Base-by-base conservation (phyloP, 2,329 filamentous ascomycete species). In the Alternaria sp. region DNA sequence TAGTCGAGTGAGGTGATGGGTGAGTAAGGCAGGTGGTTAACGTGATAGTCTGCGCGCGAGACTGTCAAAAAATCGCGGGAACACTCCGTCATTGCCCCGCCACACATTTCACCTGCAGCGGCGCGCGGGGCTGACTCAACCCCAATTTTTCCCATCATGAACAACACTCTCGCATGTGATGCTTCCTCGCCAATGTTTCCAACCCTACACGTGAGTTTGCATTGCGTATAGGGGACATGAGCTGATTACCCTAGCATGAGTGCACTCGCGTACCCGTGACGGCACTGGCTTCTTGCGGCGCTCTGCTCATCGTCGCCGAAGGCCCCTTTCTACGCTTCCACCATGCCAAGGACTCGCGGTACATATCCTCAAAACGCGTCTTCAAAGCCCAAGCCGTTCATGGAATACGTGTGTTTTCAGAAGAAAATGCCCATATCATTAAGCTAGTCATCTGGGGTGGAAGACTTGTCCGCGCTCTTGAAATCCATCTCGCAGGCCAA, bases 301-400 rank as follows among this genome's bases (percentile, higher is more conserved):
- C 73, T 12, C 66, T 79, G 57, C 62, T 83, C 18, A 68, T 83
- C 38, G 73, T 78, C 28, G 82, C 80, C 26, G 78, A 83, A 67
- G 82, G 82, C 26, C 74, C 76, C n/a, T 73, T 72, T 57, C 54
- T 84, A 48, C 75, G 69, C 41, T 75, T 81, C 44, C 81, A 82
- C 64, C 57, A 74, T 47, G 63, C 69, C 44, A 59, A 66, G 30
- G 63, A 65, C 34, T 71, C 67, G 18, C 61, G 63, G 16, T 71
- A 64, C 51, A 58, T 79, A 18, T 54, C 61, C 8, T 71, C 73
- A 49, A 71, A 85, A 51, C 77, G 77, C 24, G 78, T 93, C 30
- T 94, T 95, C 70, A 71, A 78, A 16, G 83, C 83, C n/a, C 91
- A 94, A 74, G 81, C 87, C 3, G 87, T 95, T 51, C 92, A 95